Evolutionary conservation across 2,329 filamentous ascomycete species (phyloP).

Genomic region (Fusarium sacchari): DNA sequence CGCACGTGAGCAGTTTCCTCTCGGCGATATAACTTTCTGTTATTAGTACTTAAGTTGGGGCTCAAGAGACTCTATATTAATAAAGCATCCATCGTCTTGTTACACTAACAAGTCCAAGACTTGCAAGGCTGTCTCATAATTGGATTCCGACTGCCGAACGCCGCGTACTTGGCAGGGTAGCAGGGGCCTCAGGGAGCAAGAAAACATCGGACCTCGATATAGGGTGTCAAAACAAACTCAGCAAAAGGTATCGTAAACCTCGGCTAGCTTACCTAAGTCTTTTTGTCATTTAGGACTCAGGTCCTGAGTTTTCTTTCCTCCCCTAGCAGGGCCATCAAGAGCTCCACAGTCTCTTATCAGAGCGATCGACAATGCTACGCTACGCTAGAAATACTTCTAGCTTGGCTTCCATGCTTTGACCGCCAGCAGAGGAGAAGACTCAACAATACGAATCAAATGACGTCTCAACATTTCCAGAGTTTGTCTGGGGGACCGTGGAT

Average conservation of each 20-base stretch:
- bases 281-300: too few relatives aligned
- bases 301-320: too few relatives aligned
- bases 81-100: neutral
- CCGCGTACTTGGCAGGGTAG: constrained; percentile 17
- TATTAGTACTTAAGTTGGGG: neutral
- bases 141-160: constrained; percentile 28
- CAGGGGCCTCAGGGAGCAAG: too few relatives aligned
- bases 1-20: neutral
- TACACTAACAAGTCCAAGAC: neutral
- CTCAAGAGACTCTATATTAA: neutral
- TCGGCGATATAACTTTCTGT: neutral
- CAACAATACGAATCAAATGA: constrained; percentile 17
- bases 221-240: too few relatives aligned
- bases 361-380: constrained; percentile 15
- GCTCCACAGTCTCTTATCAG: constrained; percentile 25
- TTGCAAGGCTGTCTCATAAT: constrained; percentile 2
- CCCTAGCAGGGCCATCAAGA: neutral
- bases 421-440: constrained; percentile 1
- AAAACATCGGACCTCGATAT: too few relatives aligned
- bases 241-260: too few relatives aligned
- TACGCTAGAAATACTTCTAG: constrained; percentile 21
- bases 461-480: constrained; percentile 29
- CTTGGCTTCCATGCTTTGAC: constrained; percentile 21
- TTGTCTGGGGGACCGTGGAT: constrained; percentile 16
- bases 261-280: too few relatives aligned